Base-by-base conservation (phyloP, 331 rosid species). In the Ulmus americana region DNA sequence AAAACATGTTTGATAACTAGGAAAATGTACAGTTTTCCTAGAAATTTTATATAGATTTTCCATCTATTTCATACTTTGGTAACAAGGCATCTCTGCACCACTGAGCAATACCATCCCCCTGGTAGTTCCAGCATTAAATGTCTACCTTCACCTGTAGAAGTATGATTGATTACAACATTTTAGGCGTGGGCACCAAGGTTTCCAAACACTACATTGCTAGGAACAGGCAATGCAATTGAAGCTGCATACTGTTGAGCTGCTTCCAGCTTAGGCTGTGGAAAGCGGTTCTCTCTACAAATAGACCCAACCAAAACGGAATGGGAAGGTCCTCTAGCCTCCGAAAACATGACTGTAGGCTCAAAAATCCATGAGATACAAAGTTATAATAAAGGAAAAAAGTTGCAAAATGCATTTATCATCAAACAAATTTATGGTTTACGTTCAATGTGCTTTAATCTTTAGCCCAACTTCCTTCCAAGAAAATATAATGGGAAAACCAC, bases 281-380 rank as follows among this genome's bases (percentile, higher is more conserved):
- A 91, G 45, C 95, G 95, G 97, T 85, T 76, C 97, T 96, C 76
- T 91, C 96, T 22, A 88, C 97, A 51, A 88, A 91, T 67, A 86
- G 88, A 45, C 88, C 97, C 77, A 88, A 62, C 97, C 95, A 91
- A 56, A 86, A 91, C 9, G 97, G 95, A 55, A 79, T 9, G 18
- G 88, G 88, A 45, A 81, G 79, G 61, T 76, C 82, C 74, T 79
- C 67, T 45, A 91, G 84, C 55, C 60, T 62, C 72, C 40, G 71
- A 55, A 86, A 81, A 72, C 95, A 75, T 66, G 81, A 79, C 97
- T 88, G 90, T 75, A 76, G 1, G 66, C 15, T 50, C 44, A 69
- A 47, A 74, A 72, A 13, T 59, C 74, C 13, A 28, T 51, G 64
- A 63, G 22, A 20, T 20, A 20, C 22, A 20, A 20, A 20, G 22